These are phyloP conservation scores for Prillingera fragicola DNA, from an alignment of 1,284 basidiomycete species.

Conservation along the genomic window DNA sequence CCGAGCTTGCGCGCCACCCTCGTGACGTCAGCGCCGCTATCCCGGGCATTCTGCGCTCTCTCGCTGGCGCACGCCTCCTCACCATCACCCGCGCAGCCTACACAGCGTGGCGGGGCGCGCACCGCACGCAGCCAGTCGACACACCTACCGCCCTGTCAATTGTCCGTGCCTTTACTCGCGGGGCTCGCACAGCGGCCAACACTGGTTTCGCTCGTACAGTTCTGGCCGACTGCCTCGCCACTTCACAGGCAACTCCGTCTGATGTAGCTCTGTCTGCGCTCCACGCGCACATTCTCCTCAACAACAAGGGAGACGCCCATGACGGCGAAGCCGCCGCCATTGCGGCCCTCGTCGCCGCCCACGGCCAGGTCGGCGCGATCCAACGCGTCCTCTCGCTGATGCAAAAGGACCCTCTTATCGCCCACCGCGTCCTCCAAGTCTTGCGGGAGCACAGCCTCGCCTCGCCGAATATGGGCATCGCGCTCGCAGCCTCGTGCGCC, in stretches of 20 bases:
- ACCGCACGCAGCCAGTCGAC: no score
- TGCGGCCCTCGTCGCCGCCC: background rate
- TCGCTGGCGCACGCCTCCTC: conserved; percentile 10
- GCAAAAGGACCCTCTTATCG: conserved; percentile 4
- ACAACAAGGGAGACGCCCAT: background rate
- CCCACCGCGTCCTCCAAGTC: conserved; percentile 8
- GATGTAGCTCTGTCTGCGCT: background rate
- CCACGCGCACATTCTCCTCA: conserved; percentile 9
- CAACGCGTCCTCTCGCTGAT: background rate
- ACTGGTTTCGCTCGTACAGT: conserved; percentile 8
- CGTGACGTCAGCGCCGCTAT: conserved; percentile 2
- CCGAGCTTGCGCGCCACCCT: conserved; percentile 2
- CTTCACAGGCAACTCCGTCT: background rate
- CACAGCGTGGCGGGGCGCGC: background rate
- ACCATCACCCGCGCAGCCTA: conserved; percentile 2
- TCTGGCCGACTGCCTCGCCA: conserved; percentile 6
- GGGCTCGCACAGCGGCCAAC: conserved; percentile 1
- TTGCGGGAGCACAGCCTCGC: background rate
- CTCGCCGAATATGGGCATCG: background rate
- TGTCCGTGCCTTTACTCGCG: conserved; percentile 11
- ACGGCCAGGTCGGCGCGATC: background rate
- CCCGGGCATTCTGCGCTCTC: conserved; percentile 9
- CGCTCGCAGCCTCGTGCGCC: conserved; percentile 11
- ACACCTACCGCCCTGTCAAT: conserved; percentile 10
- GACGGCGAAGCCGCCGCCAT: background rate